Evolutionary conservation across 2,329 filamentous ascomycete genomes (phyloP), one percentile per base, ranked within the genome.

Genomic region (Diaporthe australafricana): DNA sequence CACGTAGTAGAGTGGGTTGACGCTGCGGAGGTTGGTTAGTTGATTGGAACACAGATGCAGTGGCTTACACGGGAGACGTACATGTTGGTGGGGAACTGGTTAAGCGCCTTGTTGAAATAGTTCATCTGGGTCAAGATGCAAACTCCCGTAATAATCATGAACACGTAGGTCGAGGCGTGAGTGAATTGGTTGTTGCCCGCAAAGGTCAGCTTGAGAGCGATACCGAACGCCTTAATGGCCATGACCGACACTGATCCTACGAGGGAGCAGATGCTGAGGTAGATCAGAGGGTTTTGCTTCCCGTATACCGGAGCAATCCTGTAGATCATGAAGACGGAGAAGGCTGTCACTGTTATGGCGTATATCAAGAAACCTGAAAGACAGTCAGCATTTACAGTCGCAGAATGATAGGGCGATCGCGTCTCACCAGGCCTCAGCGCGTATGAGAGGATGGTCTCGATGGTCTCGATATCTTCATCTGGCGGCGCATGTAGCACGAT

Each of bases 71-170:
- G 50, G 42, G 38, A 55, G 30, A 86, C 93, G 81, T 88, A 98
- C 95, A 99, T 97, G 77, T 97, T 98, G 40, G 96, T 98, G 38
- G 94, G 96, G 84, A 98, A 99, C 79, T 97, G 95, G 82, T 94
- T 97, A 73, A 99, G 86, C 9, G 96, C 96, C 84, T 99, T 99
- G 87, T 99, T 99, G 84, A 99, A 98, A 83, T 99, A 99, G 83
- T 99, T 99, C 96, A 99, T 98, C 87, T 99, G 96, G 11, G 95
- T 98, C 76, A 99, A 83, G 80, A 99, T 98, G 86, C 96, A 99
- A 75, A 98, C 94, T 3, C 88, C 87, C 0, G 95, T 96, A 75
- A 98, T 90, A 76, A 99, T 98, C 83, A 96, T 92, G 81, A 99
- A 99, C 75, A 98, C 95, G 78, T 99, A 99, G 72, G 97, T 99